Conservation (phyloP, 2,329 filamentous ascomycete species). For the Pestalotiopsis sp. region DNA sequence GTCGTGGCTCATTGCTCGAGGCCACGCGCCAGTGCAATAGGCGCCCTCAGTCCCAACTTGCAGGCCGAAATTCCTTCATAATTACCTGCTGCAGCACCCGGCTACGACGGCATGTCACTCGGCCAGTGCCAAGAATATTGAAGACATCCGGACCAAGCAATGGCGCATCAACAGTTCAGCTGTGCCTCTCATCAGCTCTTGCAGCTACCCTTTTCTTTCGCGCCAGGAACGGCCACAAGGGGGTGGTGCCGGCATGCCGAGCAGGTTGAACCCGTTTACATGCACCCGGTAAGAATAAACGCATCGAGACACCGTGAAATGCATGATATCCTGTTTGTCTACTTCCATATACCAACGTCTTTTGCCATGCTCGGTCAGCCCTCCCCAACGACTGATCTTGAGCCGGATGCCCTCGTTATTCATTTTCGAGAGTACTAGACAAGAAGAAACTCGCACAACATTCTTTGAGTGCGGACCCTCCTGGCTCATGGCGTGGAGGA, state of each 20-base stretch:
- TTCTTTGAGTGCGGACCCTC: slow-evolving; percentile 45
- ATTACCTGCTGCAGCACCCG: neutral
- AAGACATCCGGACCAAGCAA: neutral
- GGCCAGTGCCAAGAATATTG: slow-evolving; percentile 6
- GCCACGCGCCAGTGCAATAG: too few relatives aligned
- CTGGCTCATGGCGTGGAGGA: slow-evolving; percentile 34
- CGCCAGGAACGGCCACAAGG: neutral
- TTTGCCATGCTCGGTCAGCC: slow-evolving; percentile 40
- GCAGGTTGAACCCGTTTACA: too few relatives aligned
- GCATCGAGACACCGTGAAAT: neutral
- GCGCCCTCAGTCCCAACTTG: neutral
- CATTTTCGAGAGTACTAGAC: slow-evolving; percentile 33
- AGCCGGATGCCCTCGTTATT: slow-evolving; percentile 31
- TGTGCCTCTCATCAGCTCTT: neutral
- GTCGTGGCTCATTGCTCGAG: too few relatives aligned
- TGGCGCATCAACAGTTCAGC: neutral
- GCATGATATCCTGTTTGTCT: too few relatives aligned
- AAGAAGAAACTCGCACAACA: slow-evolving; percentile 36
- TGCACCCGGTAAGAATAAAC: neutral
- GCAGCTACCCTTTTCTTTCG: neutral
- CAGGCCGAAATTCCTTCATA: neutral
- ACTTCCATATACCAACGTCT: slow-evolving; percentile 25
- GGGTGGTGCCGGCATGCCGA: neutral
- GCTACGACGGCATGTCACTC: neutral
- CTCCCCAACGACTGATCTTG: slow-evolving; percentile 37